Conservation (phyloP, 2,329 filamentous ascomycete genomes). For the Trichoderma cornu-damae region DNA sequence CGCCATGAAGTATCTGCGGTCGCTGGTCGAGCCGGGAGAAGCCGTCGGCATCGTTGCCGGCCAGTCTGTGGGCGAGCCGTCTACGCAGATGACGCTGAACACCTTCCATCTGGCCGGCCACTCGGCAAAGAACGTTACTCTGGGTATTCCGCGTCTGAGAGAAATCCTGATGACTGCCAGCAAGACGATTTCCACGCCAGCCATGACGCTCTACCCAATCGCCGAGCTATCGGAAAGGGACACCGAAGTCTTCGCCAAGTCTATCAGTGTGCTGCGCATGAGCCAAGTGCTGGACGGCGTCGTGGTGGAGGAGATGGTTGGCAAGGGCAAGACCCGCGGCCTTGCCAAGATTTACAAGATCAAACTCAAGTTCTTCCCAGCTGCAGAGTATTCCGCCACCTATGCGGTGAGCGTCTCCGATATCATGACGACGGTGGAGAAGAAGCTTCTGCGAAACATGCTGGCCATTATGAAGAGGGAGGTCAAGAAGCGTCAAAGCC, state of each 20-base stretch:
- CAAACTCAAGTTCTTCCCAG: conserved; percentile 75
- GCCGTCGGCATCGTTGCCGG: conserved; percentile 95
- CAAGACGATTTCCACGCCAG: conserved; percentile 79
- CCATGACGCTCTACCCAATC: conserved; percentile 78
- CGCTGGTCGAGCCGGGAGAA: conserved; percentile 89
- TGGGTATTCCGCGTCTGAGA: conserved; percentile 93
- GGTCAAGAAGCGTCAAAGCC: conserved; percentile 71
- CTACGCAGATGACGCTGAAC: conserved; percentile 98
- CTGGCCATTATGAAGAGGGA: conserved; percentile 68
- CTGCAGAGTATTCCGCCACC: conserved; percentile 73
- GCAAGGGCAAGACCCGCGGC: conserved; percentile 60
- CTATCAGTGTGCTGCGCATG: conserved; percentile 79
- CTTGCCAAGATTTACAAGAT: conserved; percentile 84
- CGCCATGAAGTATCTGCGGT: conserved; percentile 87
- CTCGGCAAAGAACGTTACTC: conserved; percentile 95
- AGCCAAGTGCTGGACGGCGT: conserved; percentile 79
- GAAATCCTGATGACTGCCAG: conserved; percentile 99
- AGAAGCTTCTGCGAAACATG: conserved; percentile 68
- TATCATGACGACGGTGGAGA: conserved; percentile 74
- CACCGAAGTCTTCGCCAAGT: conserved; percentile 79
- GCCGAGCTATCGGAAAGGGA: conserved; percentile 64
- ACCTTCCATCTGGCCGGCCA: conserved; percentile 99
- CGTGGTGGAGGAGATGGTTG: conserved; percentile 72
- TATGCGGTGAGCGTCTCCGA: conserved; percentile 79
- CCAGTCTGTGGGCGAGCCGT: conserved; percentile 94